These are phyloP conservation scores for Lactarius hengduanensis DNA, from an alignment of 768 basidiomycete genomes.

Conservation along the genomic window DNA sequence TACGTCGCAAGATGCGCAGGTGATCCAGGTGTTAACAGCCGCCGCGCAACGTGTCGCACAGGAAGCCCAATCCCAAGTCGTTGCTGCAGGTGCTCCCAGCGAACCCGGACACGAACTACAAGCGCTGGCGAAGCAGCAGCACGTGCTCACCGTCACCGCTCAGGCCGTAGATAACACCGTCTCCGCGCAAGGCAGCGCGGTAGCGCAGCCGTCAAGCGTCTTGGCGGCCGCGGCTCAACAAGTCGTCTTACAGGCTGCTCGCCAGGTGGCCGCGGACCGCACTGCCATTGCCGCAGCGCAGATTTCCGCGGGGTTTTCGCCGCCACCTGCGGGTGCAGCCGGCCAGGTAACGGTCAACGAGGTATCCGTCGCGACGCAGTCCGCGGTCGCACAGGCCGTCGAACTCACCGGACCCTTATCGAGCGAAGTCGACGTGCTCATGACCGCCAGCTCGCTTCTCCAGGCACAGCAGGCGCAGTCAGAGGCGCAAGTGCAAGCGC, in stretches of 20 bases:
- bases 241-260: constrained; percentile 75
- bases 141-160: constrained; percentile 69
- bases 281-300: constrained; percentile 44
- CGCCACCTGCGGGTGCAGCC: constrained; percentile 33
- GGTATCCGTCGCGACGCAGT: constrained; percentile 61
- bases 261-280: constrained; percentile 54
- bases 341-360: constrained; percentile 55
- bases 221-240: constrained; percentile 78
- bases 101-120: constrained; percentile 51
- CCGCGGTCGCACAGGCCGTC: constrained; percentile 81
- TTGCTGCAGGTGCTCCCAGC: constrained; percentile 48
- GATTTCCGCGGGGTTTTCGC: constrained; percentile 42
- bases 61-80: constrained; percentile 66
- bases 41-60: constrained; percentile 78
- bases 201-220: constrained; percentile 48
- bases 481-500: constrained; percentile 33
- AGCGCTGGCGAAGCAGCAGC: constrained; percentile 76
- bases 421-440: constrained; percentile 78
- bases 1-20: constrained; percentile 59
- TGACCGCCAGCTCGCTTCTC: constrained; percentile 59
- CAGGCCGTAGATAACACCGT: constrained; percentile 73
- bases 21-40: constrained; percentile 72
- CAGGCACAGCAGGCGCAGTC: constrained; percentile 42
- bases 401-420: constrained; percentile 69
- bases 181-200: constrained; percentile 43